A percentile compares a stretch with the other conserved stretches of the same genome.
Evolutionary conservation across 768 basidiomycete species (phyloP).

Genomic region (Coprinellus micaceus): DNA sequence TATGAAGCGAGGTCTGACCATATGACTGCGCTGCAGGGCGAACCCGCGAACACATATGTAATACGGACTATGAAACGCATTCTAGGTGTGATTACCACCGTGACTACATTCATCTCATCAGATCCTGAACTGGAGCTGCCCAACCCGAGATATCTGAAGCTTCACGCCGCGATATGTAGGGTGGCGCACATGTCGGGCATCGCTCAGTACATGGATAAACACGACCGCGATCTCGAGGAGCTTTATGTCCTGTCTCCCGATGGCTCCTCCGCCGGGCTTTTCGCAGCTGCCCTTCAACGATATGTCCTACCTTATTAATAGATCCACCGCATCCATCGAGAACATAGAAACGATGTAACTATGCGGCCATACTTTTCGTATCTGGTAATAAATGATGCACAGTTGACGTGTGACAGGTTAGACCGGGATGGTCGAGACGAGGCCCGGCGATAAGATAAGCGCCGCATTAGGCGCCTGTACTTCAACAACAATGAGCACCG

Average conservation of each 20-base stretch:
- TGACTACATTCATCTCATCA: background rate
- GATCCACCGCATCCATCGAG: too few relatives aligned
- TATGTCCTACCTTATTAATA: slow-evolving; percentile 1
- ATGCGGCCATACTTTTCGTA: too few relatives aligned
- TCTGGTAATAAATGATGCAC: too few relatives aligned
- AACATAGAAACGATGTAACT: too few relatives aligned
- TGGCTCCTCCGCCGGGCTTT: background rate
- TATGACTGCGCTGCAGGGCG: background rate
- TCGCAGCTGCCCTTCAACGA: background rate
- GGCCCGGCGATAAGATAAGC: too few relatives aligned
- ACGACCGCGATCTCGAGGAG: background rate
- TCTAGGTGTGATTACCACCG: background rate
- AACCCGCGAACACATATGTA: background rate
- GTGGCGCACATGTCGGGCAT: slow-evolving; percentile 9
- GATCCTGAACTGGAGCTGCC: background rate
- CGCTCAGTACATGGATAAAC: background rate
- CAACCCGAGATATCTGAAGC: slow-evolving; percentile 5
- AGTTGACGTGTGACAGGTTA: too few relatives aligned
- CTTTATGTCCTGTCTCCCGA: background rate
- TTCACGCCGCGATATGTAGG: slow-evolving; percentile 9
- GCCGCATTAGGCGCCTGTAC: too few relatives aligned
- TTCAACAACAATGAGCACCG: too few relatives aligned
- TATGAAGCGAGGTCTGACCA: background rate
- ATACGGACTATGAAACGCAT: background rate
- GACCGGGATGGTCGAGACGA: too few relatives aligned